Evolutionary conservation across 106 monocot genomes (phyloP), one percentile per base, ranked within the genome.

Genomic region (Chionographis japonica): DNA sequence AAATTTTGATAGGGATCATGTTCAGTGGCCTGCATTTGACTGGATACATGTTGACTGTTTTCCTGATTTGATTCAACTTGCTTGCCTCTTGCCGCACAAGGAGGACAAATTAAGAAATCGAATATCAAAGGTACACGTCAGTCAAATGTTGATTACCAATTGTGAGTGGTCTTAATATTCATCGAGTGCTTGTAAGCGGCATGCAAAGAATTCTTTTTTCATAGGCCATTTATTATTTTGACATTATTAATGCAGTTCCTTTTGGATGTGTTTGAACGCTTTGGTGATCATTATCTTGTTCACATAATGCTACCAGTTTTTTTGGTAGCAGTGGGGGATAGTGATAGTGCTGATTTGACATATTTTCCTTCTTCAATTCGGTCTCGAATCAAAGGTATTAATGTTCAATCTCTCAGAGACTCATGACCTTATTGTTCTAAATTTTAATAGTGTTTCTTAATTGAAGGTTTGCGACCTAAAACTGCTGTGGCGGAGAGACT

Each of bases 41-140:
- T 97, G 95, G 95, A 74, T 97, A 76, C 89, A 92, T 41, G 56
- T 68, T 67, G 92, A 97, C 52, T 97, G 92, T 67, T 78, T 97
- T 56, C 92, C 88, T 61, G 86, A 89, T 71, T 82, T 97, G 40
- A 97, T 97, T 74, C 88, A 89, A 70, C 84, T 97, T 74, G 72
- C 92, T 40, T 86, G 92, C 68, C 70, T 97, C 57, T 79, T 97
- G 51, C 82, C 95, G 39, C 78, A 73, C 11, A 92, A 92, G 73
- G 92, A 97, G 85, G 95, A 97, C 68, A 86, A 84, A 81, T 56
- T 97, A 71, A 86, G 89, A 79, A 87, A 71, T 40, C 81, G 75
- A 78, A 87, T 97, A 9, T 70, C 78, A 39, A 92, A 97, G 85
- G 95, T 92, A 71, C 65, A 52, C 60, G 40, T 19, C 12, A 14